Evolutionary conservation across 106 monocot genomes (phyloP), one percentile per base, ranked within the genome.

Genomic region (Dendrobium catenatum): DNA sequence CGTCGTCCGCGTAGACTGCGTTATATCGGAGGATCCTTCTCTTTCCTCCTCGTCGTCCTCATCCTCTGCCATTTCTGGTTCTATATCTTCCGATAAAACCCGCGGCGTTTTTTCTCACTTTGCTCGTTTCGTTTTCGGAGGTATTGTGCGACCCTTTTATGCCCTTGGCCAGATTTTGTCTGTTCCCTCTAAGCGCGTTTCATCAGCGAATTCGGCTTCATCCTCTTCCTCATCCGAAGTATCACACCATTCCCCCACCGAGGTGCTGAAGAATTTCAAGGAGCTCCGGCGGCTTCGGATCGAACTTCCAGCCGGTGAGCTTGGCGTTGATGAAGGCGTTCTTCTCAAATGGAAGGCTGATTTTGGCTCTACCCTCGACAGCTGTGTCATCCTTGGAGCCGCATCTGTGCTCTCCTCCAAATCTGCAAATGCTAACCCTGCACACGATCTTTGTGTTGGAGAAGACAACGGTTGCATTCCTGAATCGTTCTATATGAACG

Each of bases 271-370:
- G 79, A 84, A 79, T 77, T 97, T 97, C 75, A 86, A 81, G 79
- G 86, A 92, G 77, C 81, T 97, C 82, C 86, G 90, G 9, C 78
- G 79, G 4, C 83, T 93, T 22, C 67, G 76, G 68, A 93, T 95
- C 79, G 86, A 88, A 73, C 88, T 91, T 13, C 93, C 95, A 20
- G 84, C 85, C 9, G 95, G 93, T 3, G 95, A 95, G 80, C 85
- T 95, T 6, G 83, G 89, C 27, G 83, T 88, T 29, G 91, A 93
- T 16, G 85, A 87, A 59, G 89, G 89, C 42, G 85, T 85, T 31
- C 88, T 95, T 7, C 81, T 95, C 78, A 90, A 91, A 76, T 95
- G 95, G 95, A 89, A 84, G 85, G 95, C 95, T 42, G 49, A 72
- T 2, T 95, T 95, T 58, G 93, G 95, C 7, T 90, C 88, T 68